These are phyloP conservation scores for Globisporangium middletonii DNA, from an alignment of 352 stramenopile species.

Conservation along the genomic window DNA sequence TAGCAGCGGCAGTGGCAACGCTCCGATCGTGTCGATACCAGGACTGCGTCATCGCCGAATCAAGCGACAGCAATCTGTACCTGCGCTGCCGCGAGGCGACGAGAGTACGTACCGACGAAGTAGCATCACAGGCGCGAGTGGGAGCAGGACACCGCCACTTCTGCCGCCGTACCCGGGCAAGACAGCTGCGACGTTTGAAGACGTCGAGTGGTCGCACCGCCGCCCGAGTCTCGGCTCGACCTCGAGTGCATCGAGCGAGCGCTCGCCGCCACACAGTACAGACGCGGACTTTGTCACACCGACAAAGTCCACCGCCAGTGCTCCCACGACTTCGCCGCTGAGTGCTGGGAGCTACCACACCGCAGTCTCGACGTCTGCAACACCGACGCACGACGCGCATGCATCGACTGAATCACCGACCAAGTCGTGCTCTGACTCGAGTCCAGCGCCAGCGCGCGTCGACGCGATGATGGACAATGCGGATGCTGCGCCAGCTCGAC, in stretches of 20 bases:
- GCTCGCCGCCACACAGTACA: neutral
- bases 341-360: conserved; percentile 4
- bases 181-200: conserved; percentile 9
- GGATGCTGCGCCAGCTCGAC: neutral
- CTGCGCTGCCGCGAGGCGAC: conserved; percentile 10
- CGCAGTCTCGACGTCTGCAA: neutral
- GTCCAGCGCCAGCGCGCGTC: too few relatives aligned
- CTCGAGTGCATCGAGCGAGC: conserved; percentile 2
- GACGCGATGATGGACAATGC: too few relatives aligned
- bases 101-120: conserved; percentile 10
- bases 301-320: neutral
- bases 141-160: neutral
- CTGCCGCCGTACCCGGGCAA: neutral
- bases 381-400: neutral
- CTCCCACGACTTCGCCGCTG: neutral
- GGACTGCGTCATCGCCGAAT: conserved; percentile 15
- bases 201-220: conserved; percentile 6
- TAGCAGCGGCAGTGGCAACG: conserved; percentile 1
- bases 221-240: conserved; percentile 3
- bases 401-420: neutral
- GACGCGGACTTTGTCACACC: conserved; percentile 3
- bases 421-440: neutral
- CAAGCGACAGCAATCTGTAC: conserved; percentile 23
- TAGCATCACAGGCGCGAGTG: conserved; percentile 13
- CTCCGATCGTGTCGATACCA: conserved; percentile 7